Conservation (phyloP, 495 filamentous ascomycete genomes). For the Penicillium lagena region DNA sequence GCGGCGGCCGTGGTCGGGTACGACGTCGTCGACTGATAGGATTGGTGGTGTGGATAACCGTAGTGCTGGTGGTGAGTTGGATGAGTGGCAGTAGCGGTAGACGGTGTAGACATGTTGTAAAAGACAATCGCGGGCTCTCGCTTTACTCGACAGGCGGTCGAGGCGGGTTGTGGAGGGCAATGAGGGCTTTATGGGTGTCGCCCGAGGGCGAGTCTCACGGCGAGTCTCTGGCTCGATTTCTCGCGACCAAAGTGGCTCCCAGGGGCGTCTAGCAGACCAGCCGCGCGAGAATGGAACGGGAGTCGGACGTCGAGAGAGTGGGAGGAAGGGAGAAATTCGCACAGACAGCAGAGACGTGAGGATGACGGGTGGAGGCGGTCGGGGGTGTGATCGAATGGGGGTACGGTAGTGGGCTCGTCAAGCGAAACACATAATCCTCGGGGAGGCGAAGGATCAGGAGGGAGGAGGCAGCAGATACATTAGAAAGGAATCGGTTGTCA, state of each 20-base stretch:
- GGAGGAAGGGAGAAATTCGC: conserved; percentile 10
- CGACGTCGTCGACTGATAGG: conserved; percentile 47
- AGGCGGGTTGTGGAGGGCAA: conserved; percentile 35
- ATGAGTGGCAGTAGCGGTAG: conserved; percentile 71
- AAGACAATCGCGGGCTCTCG: conserved; percentile 15
- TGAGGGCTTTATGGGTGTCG: no score
- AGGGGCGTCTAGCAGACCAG: no score
- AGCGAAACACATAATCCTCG: conserved; percentile 14
- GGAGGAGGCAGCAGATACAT: conserved; percentile 11
- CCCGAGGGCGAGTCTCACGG: no score
- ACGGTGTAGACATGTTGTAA: conserved; percentile 75
- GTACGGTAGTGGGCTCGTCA: conserved; percentile 5
- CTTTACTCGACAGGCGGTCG: conserved; percentile 46
- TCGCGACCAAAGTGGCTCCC: no score
- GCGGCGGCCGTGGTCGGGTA: conserved; percentile 49
- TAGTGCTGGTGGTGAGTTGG: conserved; percentile 66
- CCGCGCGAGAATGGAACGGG: background rate
- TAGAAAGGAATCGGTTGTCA: conserved; percentile 2
- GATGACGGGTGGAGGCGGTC: conserved; percentile 19
- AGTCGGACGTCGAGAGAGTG: background rate
- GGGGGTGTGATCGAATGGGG: background rate
- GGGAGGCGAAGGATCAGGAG: conserved; percentile 10
- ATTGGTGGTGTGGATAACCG: conserved; percentile 61
- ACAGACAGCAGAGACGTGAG: conserved; percentile 11
- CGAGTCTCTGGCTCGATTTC: no score